Evolutionary conservation across 495 filamentous ascomycete genomes (phyloP), one percentile per base, ranked within the genome.

Genomic region (Chaetomium cochliodes): DNA sequence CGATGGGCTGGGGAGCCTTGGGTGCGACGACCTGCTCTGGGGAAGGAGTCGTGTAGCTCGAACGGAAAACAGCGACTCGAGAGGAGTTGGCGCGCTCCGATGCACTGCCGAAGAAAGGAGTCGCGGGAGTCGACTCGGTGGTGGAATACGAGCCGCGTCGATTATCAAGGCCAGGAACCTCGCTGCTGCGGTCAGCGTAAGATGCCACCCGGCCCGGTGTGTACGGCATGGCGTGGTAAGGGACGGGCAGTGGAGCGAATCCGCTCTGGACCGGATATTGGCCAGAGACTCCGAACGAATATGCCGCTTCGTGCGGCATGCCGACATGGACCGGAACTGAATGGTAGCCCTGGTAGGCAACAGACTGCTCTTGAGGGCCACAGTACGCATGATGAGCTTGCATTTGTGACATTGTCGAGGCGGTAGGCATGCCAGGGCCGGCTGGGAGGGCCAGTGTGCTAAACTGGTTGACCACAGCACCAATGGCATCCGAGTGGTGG

Each of bases 131-230:
- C 55, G 81, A 86, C 79, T 90, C 89, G 51, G 83, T 89, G 33
- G 89, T 91, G 5, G 89, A 92, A 70, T 85, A 85, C 22, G 85
- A 88, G 28, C 82, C 84, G 37, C 85, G 84, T 46, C 85, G 84
- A 64, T 86, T 85, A 62, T 86, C 81, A 42, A 88, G 75, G 37
- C 77, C 83, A 6, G 85, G 85, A 54, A 86, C 79, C 33, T 85
- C 83, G 55, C 80, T 76, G 58, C 70, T 72, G 54, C 72, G 72
- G 22, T 82, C 79, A 18, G 71, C 67, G 55, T 76, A 76, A 0
- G 78, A 70, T 51, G 76, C 70, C 8, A 77, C 64, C 9, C 80
- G 77, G 23, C 76, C 79, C 12, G 80, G 80, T 6, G 82, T 83
- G 69, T 82, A 83, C 18, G 83, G 81, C 65, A 81, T 69, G 74